Base-by-base conservation (phyloP, 208 protist species). In the Trypanosoma scelopori region DNA sequence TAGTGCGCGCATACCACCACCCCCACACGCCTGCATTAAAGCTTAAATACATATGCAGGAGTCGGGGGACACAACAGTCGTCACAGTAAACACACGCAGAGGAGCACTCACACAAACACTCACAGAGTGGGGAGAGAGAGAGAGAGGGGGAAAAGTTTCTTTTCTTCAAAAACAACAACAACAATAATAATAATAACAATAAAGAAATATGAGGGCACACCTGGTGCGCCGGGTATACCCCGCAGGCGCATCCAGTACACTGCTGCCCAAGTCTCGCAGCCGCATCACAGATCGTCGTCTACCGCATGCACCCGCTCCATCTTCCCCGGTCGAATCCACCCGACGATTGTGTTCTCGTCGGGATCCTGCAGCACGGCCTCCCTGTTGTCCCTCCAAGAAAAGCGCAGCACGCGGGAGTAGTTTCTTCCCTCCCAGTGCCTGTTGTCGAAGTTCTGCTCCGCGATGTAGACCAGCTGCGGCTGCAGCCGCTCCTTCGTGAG, bases 391-490 rank as follows among this genome's bases (percentile, higher is more conserved):
- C 69, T 65, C 82, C 85, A 87, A 41, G 58, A 37, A 48, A 87
- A 87, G 13, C 50, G 49, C 35, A 85, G 53, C 5, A 87, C 65
- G 20, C 85, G 78, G 11, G 69, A 85, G 74, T 84, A 91, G 65
- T 87, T 87, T 32, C 55, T 70, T 49, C 66, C 69, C 3, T 55
- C 71, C 82, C 75, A 86, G 41, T 60, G 51, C 30, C 28, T 67
- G 51, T 91, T 91, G 41, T 82, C 63, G 32, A 73, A 78, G 62
- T 91, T 91, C 52, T 91, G 81, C 73, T 87, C 81, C 4, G 85
- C 85, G 23, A 91, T 71, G 66, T 89, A 91, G 6, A 91, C 69
- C 23, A 69, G 60, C 15, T 75, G 76, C 5, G 82, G 85, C 22
- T 85, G 78, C n/a, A 82, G 46, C 15, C 74, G 57, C 47, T 71